Conservation (phyloP, 2,329 filamentous ascomycete species). For the Hirsutella minnesotensis region DNA sequence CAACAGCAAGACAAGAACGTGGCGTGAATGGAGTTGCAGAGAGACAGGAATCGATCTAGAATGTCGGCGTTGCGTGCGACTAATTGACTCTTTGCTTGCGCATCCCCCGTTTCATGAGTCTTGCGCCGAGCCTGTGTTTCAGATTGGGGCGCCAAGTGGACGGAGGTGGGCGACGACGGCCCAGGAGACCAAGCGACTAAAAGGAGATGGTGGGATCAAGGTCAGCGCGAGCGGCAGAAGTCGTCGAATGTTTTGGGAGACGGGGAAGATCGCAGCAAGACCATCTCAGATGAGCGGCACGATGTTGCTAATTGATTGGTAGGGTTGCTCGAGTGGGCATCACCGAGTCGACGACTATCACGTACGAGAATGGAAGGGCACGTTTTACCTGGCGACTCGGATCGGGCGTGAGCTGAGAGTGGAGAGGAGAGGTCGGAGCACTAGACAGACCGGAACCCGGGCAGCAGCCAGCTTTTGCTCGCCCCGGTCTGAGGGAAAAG, state of each 20-base stretch:
- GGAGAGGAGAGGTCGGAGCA: background rate
- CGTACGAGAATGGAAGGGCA: background rate
- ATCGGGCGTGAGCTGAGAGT: background rate
- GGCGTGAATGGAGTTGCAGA: background rate
- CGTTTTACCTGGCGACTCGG: background rate
- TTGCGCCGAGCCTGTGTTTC: conserved; percentile 13
- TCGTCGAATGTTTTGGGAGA: background rate
- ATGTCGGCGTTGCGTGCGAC: background rate
- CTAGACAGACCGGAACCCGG: background rate
- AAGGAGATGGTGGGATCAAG: conserved; percentile 8
- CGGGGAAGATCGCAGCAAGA: background rate
- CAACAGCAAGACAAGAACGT: background rate
- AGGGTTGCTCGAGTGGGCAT: no score
- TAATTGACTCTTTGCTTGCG: background rate
- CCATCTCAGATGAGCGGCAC: background rate
- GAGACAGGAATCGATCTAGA: conserved; percentile 3
- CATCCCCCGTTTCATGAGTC: conserved; percentile 2
- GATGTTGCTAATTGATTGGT: background rate
- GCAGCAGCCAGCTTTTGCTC: background rate
- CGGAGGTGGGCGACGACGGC: no score
- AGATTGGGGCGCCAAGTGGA: conserved; percentile 10
- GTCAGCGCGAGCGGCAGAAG: conserved; percentile 5
- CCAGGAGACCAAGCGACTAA: conserved; percentile 1
- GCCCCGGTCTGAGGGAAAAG: no score
- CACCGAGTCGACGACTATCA: background rate